A percentile compares a stretch with the other conserved stretches of the same genome.
phyloP scores from a whole-genome alignment of 179 eudicot genomes.

The Corrigiola litoralis region DNA sequence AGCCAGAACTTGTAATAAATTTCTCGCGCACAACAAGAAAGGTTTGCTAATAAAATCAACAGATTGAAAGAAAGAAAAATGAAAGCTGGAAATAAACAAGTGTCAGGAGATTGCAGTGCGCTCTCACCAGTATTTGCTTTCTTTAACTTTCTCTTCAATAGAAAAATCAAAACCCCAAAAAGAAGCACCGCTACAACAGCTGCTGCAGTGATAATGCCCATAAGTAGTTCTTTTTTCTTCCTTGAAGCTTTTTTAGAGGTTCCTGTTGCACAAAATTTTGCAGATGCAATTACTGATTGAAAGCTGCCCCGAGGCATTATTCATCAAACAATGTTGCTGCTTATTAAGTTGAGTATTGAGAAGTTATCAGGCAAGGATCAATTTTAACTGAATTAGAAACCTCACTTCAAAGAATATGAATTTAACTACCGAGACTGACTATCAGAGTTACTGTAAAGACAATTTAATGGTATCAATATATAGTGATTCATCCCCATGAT shows the following conservation, averaged over 20 bases:
- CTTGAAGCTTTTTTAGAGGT: not conserved
- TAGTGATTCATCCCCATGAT: not conserved
- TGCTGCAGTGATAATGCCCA: conserved; percentile 6
- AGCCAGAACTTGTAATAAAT: no score
- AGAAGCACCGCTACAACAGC: not conserved
- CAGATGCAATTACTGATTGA: not conserved
- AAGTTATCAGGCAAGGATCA: no score
- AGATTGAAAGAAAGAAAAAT: no score
- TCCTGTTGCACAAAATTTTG: conserved; percentile 18
- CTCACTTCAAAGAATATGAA: not conserved
- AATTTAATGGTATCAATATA: no score
- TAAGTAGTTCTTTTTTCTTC: conserved; percentile 4
- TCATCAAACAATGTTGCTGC: not conserved
- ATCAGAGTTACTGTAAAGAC: no score
- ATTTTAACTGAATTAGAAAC: not conserved
- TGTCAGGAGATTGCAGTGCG: no score
- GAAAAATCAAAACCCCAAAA: not conserved
- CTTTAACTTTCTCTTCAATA: conserved; percentile 7
- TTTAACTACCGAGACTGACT: not conserved
- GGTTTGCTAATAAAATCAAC: no score
- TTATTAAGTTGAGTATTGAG: not conserved
- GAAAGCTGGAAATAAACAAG: no score
- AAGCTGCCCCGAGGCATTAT: not conserved
- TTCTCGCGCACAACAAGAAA: no score
- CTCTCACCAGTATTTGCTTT: no score